Conservation (phyloP, 2,329 filamentous ascomycete genomes). For the Cyanodermella asteris region DNA sequence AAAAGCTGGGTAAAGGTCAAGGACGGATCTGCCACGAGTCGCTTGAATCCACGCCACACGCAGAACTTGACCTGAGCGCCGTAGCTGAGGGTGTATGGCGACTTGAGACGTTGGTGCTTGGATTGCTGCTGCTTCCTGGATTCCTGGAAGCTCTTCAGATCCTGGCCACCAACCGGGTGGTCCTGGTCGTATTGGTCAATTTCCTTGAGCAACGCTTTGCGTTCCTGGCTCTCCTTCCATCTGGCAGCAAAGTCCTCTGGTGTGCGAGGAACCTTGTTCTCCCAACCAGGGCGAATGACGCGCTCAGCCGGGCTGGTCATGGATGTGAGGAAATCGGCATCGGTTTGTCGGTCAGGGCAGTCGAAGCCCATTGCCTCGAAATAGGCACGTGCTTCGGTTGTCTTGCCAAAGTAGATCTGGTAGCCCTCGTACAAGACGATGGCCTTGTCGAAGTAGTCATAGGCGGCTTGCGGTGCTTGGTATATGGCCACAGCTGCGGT, state of each 20-base stretch:
- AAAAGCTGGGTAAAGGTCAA: constrained; percentile 43
- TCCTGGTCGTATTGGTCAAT: constrained; percentile 22
- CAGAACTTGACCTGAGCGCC: constrained; percentile 56
- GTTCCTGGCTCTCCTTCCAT: constrained; percentile 7
- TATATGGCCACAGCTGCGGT: constrained; percentile 38
- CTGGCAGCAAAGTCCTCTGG: constrained; percentile 42
- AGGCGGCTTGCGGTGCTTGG: constrained; percentile 27
- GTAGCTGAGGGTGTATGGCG: constrained; percentile 66
- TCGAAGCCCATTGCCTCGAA: constrained; percentile 49
- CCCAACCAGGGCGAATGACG: constrained; percentile 32
- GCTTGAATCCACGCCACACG: constrained; percentile 57
- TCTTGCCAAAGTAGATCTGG: constrained; percentile 54
- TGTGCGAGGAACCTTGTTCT: constrained; percentile 40
- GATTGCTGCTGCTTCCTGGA: constrained; percentile 21
- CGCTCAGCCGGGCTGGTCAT: constrained; percentile 44
- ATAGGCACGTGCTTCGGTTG: constrained; percentile 35
- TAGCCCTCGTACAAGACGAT: constrained; percentile 55
- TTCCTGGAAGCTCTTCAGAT: constrained; percentile 14
- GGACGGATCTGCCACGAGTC: constrained; percentile 55
- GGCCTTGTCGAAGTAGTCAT: constrained; percentile 50
- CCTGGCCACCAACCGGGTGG: constrained; percentile 19
- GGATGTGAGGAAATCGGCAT: constrained; percentile 47
- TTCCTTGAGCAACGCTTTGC: constrained; percentile 15
- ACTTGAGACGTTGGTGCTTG: constrained; percentile 35
- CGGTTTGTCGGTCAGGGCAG: constrained; percentile 45